Conservation (phyloP, 2,329 filamentous ascomycete species). For the Penicillium rolfsii region DNA sequence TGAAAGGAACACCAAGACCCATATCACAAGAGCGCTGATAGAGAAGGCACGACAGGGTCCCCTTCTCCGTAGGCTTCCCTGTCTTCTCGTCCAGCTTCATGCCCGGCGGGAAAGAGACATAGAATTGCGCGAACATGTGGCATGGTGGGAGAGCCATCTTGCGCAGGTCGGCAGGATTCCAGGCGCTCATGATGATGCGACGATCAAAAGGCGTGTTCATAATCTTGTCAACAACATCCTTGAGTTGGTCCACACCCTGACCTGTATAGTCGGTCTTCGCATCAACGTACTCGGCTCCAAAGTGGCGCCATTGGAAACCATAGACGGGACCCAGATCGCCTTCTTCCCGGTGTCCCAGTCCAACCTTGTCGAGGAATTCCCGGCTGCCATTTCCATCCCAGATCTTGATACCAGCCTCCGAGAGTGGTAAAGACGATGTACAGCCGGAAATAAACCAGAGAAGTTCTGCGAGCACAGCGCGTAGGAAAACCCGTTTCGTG, state of each 20-base stretch:
- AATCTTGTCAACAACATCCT: slow-evolving; percentile 85
- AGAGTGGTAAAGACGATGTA: slow-evolving; percentile 78
- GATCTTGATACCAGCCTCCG: slow-evolving; percentile 84
- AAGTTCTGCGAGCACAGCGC: slow-evolving; percentile 86
- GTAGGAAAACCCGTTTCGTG: slow-evolving; percentile 93
- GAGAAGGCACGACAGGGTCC: slow-evolving; percentile 80
- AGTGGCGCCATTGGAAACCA: slow-evolving; percentile 98
- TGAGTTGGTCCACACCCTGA: slow-evolving; percentile 89
- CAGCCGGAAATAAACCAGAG: slow-evolving; percentile 91
- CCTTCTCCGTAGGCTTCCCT: slow-evolving; percentile 53
- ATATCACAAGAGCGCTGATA: slow-evolving; percentile 97
- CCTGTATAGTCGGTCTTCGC: slow-evolving; percentile 79
- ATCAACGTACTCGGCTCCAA: slow-evolving; percentile 86
- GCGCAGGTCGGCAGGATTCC: slow-evolving; percentile 85
- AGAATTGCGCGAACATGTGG: slow-evolving; percentile 98
- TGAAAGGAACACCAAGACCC: slow-evolving; percentile 96
- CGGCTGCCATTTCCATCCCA: slow-evolving; percentile 98
- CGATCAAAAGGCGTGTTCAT: slow-evolving; percentile 83
- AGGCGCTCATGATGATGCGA: slow-evolving; percentile 85
- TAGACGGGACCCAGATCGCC: slow-evolving; percentile 96
- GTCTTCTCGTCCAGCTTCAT: slow-evolving; percentile 33
- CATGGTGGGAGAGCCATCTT: slow-evolving; percentile 93
- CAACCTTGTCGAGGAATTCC: slow-evolving; percentile 83
- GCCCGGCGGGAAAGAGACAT: slow-evolving; percentile 71
- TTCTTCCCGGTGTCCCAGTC: slow-evolving; percentile 76